A percentile compares a stretch with the other conserved stretches of the same genome.
Conservation (phyloP, 129 eudicot species). For the Flaveria linearis region DNA sequence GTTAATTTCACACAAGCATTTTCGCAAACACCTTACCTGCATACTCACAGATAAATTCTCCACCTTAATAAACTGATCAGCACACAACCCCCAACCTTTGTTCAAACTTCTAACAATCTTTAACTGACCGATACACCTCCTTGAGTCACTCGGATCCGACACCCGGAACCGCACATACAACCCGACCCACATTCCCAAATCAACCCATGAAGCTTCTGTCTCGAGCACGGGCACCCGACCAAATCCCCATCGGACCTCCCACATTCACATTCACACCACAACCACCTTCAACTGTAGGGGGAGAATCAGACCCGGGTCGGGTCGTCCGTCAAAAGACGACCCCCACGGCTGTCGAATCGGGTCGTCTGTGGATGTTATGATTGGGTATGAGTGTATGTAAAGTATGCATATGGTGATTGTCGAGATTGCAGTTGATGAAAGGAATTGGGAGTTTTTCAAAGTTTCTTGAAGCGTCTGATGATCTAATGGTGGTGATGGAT, state of each 20-base stretch:
- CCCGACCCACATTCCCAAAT: conserved; percentile 75
- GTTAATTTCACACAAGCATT: neutral
- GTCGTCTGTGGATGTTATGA: conserved; percentile 25
- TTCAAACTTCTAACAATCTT: conserved; percentile 56
- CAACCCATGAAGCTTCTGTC: conserved; percentile 36
- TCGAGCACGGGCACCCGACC: conserved; percentile 50
- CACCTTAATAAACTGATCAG: conserved; percentile 51
- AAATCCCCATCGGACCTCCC: conserved; percentile 36
- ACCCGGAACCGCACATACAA: conserved; percentile 54
- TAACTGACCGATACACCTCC: conserved; percentile 51
- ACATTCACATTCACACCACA: conserved; percentile 50
- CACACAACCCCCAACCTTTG: conserved; percentile 86
- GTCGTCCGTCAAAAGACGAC: conserved; percentile 4
- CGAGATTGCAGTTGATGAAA: conserved; percentile 49
- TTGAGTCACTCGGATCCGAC: conserved; percentile 62
- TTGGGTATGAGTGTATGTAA: conserved; percentile 62
- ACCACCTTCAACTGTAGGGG: conserved; percentile 37
- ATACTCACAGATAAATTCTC: conserved; percentile 82
- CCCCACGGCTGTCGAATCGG: conserved; percentile 70
- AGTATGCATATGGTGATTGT: conserved; percentile 64
- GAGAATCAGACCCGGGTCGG: conserved; percentile 26
- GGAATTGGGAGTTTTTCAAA: conserved; percentile 67
- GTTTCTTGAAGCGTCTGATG: conserved; percentile 66
- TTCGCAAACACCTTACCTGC: conserved; percentile 59
- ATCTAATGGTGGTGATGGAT: conserved; percentile 41